A percentile compares a stretch with the other conserved stretches of the same genome.
Evolutionary conservation across 371 early-diverging fungal species (phyloP).

Genomic region (Saksenaea oblongispora): DNA sequence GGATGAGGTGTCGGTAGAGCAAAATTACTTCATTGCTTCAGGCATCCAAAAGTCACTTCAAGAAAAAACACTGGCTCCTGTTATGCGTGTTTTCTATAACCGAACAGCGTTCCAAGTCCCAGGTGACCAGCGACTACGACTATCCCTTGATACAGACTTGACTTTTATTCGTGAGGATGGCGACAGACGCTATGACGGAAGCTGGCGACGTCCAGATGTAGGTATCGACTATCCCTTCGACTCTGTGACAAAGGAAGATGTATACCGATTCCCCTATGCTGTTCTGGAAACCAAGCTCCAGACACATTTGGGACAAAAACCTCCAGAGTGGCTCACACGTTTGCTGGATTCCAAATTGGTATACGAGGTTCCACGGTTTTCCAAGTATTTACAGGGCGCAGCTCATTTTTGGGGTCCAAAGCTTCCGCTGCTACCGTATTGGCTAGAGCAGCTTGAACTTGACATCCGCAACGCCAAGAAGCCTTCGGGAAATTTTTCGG

Average conservation of each 20-base stretch:
- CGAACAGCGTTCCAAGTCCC: conserved; percentile 99
- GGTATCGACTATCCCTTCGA: conserved; percentile 89
- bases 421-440: conserved; percentile 94
- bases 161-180: conserved; percentile 97
- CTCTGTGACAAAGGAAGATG: conserved; percentile 69
- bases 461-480: conserved; percentile 79
- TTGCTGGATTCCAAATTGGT: conserved; percentile 88
- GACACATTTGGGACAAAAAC: conserved; percentile 87
- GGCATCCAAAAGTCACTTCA: conserved; percentile 85
- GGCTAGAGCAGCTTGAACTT: conserved; percentile 88
- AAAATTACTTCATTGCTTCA: conserved; percentile 70
- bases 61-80: conserved; percentile 81
- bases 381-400: conserved; percentile 97
- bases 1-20: conserved; percentile 72
- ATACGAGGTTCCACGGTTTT: conserved; percentile 97
- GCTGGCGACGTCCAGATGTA: conserved; percentile 93
- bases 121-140: conserved; percentile 93
- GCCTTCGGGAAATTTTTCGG: conserved; percentile 27
- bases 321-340: conserved; percentile 95
- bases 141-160: conserved; percentile 97
- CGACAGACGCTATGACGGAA: conserved; percentile 62
- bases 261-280: conserved; percentile 47
- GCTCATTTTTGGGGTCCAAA: conserved; percentile 84
- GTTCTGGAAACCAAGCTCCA: conserved; percentile 86
- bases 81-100: conserved; percentile 94